phyloP scores from a whole-genome alignment of 75 land plant species.

The Picea glauca region DNA sequence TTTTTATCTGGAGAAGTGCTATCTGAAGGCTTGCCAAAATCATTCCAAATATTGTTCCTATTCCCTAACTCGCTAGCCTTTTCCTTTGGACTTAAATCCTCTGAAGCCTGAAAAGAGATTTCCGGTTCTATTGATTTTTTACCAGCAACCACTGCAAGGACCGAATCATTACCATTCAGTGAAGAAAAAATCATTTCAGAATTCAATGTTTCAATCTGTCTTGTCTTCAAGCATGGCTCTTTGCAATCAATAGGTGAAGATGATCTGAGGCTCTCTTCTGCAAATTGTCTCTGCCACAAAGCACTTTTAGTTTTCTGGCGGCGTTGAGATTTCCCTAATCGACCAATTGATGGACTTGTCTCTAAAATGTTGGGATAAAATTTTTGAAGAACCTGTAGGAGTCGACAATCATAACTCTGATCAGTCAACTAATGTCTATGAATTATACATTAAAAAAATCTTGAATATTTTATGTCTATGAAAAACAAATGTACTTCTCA shows the following conservation, averaged over 20 bases:
- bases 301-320: constrained; percentile 1
- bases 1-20: neutral
- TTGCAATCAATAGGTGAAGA: neutral
- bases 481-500: neutral
- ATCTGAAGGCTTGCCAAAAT: neutral
- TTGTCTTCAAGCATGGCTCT: neutral
- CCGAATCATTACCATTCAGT: neutral
- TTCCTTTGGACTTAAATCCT: neutral
- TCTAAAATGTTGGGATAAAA: neutral
- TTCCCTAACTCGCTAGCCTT: neutral
- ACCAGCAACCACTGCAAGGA: neutral
- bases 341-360: constrained; percentile 1
- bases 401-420: neutral
- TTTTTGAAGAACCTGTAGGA: neutral
- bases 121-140: neutral
- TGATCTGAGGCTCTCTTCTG: neutral
- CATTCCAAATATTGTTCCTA: neutral
- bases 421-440: neutral
- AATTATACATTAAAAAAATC: no score
- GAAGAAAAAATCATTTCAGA: neutral
- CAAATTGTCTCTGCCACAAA: neutral
- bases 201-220: neutral
- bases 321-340: constrained; percentile 8
- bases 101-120: neutral
- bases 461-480: no score